Evolutionary conservation across 75 land plant species (phyloP).

Genomic region (Picea sitchensis): DNA sequence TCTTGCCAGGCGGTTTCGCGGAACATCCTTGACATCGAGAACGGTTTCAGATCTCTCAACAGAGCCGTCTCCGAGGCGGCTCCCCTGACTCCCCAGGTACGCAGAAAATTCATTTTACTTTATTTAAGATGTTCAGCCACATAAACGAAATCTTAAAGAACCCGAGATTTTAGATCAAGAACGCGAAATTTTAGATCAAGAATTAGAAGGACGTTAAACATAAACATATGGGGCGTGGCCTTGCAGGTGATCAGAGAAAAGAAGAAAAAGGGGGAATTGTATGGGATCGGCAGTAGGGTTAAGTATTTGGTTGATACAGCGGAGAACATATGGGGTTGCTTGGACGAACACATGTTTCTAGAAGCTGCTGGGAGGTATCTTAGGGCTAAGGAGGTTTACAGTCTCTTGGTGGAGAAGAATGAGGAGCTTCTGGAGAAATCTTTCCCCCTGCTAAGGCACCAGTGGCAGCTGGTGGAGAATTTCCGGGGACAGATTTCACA

Average conservation of each 20-base stretch:
- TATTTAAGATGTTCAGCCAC: too few species aligned
- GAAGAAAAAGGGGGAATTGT: constrained; percentile 40
- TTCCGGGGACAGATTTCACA: constrained; percentile 90
- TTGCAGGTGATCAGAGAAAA: constrained; percentile 12
- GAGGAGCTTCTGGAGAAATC: constrained; percentile 29
- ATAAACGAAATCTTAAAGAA: too few species aligned
- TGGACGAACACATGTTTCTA: constrained; percentile 95
- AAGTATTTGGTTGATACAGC: constrained; percentile 97
- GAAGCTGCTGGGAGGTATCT: constrained; percentile 82
- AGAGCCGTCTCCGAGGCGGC: constrained; percentile 21
- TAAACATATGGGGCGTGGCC: neutral
- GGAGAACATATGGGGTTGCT: constrained; percentile 97
- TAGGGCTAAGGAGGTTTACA: constrained; percentile 74
- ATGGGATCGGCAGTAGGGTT: constrained; percentile 73
- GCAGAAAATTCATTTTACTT: too few species aligned
- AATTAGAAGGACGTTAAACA: too few species aligned
- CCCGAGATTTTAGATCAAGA: too few species aligned
- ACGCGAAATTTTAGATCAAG: too few species aligned
- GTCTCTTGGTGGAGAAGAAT: constrained; percentile 17
- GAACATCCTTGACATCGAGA: constrained; percentile 55
- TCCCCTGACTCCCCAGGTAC: constrained; percentile 1
- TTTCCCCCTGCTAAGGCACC: constrained; percentile 78
- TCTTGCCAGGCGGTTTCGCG: constrained; percentile 57
- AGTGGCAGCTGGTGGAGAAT: constrained; percentile 91
- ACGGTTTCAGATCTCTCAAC: constrained; percentile 48